phyloP scores from a whole-genome alignment of 1,284 basidiomycete species.

The Ustilago nuda region DNA sequence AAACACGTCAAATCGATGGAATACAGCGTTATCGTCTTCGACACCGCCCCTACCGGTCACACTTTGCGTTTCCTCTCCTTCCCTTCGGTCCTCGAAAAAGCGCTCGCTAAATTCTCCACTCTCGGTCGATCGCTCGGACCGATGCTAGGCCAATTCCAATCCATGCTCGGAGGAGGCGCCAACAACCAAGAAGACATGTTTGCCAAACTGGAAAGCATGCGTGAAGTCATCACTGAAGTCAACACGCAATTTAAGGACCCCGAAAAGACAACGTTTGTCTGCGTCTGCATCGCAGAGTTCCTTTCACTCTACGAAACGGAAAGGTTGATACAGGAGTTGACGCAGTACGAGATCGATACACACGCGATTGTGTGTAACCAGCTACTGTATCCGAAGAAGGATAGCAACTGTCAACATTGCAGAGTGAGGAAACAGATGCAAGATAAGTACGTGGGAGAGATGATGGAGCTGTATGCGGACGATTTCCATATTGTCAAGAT shows the following conservation, averaged over 20 bases:
- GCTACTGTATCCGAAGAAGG: constrained; percentile 89
- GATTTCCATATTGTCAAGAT: constrained; percentile 74
- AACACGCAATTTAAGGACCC: constrained; percentile 99
- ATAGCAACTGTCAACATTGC: constrained; percentile 95
- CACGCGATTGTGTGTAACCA: constrained; percentile 99
- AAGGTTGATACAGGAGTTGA: constrained; percentile 94
- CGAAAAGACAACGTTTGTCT: constrained; percentile 95
- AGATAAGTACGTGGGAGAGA: constrained; percentile 73
- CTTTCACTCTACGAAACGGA: constrained; percentile 98
- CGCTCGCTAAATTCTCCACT: constrained; percentile 90
- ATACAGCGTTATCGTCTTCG: constrained; percentile 98
- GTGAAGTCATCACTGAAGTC: constrained; percentile 95
- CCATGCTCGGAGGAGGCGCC: constrained; percentile 87
- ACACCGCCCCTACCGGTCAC: constrained; percentile 98
- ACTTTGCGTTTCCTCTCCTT: constrained; percentile 98
- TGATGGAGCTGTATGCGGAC: constrained; percentile 67
- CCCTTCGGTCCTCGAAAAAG: constrained; percentile 96
- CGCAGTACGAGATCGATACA: constrained; percentile 96
- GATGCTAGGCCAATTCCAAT: constrained; percentile 83
- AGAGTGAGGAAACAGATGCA: constrained; percentile 95
- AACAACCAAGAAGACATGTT: constrained; percentile 81
- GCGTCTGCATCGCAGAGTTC: constrained; percentile 98
- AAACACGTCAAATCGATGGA: constrained; percentile 99
- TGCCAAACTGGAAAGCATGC: constrained; percentile 96
- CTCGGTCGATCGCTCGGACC: constrained; percentile 93